Percentiles rank a stretch among this genome's conserved stretches.
These are phyloP conservation scores for Trichoderma aggressivum DNA, from an alignment of 2,329 filamentous ascomycete genomes.

Conservation along the genomic window DNA sequence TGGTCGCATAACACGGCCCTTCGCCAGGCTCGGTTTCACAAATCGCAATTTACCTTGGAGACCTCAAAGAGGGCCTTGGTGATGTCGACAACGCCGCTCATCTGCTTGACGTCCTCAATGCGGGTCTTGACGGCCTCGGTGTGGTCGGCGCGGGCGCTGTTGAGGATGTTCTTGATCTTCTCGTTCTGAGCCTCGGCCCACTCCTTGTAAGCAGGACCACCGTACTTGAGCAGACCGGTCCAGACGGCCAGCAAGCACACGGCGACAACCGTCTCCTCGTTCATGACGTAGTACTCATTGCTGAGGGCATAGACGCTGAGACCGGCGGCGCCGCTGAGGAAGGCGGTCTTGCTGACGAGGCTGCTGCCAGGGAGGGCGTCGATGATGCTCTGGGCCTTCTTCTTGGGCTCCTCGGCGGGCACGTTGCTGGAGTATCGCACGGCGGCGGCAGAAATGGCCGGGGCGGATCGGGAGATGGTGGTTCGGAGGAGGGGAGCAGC, in stretches of 20 bases:
- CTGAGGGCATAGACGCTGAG: constrained; percentile 91
- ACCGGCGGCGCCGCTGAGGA: constrained; percentile 89
- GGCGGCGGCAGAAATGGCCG: constrained; percentile 67
- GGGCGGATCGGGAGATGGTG: constrained; percentile 70
- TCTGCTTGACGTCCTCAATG: constrained; percentile 92
- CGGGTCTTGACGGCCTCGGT: constrained; percentile 91
- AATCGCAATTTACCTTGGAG: constrained; percentile 71
- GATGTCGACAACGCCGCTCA: constrained; percentile 89
- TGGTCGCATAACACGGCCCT: neutral
- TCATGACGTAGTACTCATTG: constrained; percentile 99
- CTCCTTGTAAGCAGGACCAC: constrained; percentile 84
- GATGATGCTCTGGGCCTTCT: constrained; percentile 93
- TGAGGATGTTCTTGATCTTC: constrained; percentile 94
- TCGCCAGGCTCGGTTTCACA: neutral
- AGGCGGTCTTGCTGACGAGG: constrained; percentile 91
- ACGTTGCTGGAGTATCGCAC: constrained; percentile 72
- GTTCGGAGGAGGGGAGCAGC: constrained; percentile 80
- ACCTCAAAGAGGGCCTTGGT: constrained; percentile 97
- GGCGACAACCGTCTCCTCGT: constrained; percentile 95
- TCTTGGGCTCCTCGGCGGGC: constrained; percentile 85
- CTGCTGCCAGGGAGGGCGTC: constrained; percentile 90
- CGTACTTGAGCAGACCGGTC: constrained; percentile 87
- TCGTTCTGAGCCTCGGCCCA: constrained; percentile 87
- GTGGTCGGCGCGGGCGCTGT: constrained; percentile 90
- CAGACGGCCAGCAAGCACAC: constrained; percentile 92